Evolutionary conservation across 2,329 filamentous ascomycete species (phyloP), one percentile per base, ranked within the genome.

Genomic region (Neonectria sp.): DNA sequence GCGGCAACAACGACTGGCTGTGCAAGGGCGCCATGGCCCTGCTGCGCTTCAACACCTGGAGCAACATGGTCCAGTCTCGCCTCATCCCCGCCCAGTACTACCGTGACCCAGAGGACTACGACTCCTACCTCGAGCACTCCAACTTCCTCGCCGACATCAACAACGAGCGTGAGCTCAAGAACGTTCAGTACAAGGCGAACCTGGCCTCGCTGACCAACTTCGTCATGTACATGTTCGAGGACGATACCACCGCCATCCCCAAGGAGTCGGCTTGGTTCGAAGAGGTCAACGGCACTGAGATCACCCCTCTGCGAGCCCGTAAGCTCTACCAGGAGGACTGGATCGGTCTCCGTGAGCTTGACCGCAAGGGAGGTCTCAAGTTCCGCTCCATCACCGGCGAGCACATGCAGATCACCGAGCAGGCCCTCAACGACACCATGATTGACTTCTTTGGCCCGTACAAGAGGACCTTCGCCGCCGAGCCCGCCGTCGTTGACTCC

Each of bases 51-150:
- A 95, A 95, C 75, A 94, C 93, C 3, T 99, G 95, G 94, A 90
- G 89, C 45, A 78, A 81, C 29, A 92, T 92, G 74, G 93, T 96
- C 6, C 96, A 98, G 85, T 86, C 84, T 58, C 89, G 89, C 21
- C 86, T 98, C 9, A 93, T 99, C 4, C 96, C 96, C 1, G 95
- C 96, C 35, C 96, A 99, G 84, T 99, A 99, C 84, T 98, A 92
- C 85, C 92, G 95, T 59, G 89, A 95, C 71, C 88, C 89, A 68
- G 53, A 52, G 25, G 79, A 84, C 66, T 81, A 94, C 79, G 88
- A 90, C 1, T 82, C 86, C 33, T 99, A 98, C 78, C 88, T 98
- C 24, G 89, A 91, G 72, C 80, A 90, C 78, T 96, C 93, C 75
- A 95, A 95, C 79, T 98, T 97, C 81, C 85, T 99, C 9, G 96